A percentile compares a stretch with the other conserved stretches of the same genome.
These are phyloP conservation scores for Aegilops tauschii DNA, from an alignment of 176 grass and related monocot species.

Conservation along the genomic window DNA sequence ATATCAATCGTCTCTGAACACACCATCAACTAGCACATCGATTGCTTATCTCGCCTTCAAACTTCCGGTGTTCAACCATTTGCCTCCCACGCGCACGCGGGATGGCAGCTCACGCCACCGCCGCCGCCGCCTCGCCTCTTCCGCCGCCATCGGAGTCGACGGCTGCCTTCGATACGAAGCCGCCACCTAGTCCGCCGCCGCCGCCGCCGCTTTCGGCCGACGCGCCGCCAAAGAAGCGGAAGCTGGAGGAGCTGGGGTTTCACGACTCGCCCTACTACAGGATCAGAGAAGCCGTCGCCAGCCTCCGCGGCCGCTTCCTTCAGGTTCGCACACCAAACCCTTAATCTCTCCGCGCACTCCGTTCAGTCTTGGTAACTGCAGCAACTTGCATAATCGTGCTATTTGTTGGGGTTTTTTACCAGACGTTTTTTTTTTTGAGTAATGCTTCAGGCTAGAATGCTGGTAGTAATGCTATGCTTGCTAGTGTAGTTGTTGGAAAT, in stretches of 20 bases:
- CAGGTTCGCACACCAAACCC: constrained; percentile 38
- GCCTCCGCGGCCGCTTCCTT: constrained; percentile 40
- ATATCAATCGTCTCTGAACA: neutral
- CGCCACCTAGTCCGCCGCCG: neutral
- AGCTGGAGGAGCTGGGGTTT: constrained; percentile 42
- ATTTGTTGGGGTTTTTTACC: neutral
- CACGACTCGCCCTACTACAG: constrained; percentile 41
- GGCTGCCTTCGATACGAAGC: neutral
- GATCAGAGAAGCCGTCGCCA: constrained; percentile 39
- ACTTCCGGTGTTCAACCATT: neutral
- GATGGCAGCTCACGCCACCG: neutral
- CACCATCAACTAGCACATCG: neutral
- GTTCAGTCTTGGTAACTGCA: neutral
- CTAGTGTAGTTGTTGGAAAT: neutral
- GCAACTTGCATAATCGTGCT: neutral
- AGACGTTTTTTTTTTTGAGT: neutral
- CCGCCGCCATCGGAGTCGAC: neutral
- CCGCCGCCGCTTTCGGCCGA: neutral
- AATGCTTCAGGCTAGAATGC: neutral
- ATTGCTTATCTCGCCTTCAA: neutral
- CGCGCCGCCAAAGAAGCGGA: constrained; percentile 18
- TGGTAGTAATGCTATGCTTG: neutral
- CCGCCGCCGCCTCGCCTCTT: neutral
- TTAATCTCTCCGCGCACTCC: neutral
- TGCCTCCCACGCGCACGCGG: neutral